A percentile compares a stretch with the other conserved stretches of the same genome.
These are phyloP conservation scores for Penicillium sp. DNA, from an alignment of 2,329 filamentous ascomycete species.

Conservation along the genomic window DNA sequence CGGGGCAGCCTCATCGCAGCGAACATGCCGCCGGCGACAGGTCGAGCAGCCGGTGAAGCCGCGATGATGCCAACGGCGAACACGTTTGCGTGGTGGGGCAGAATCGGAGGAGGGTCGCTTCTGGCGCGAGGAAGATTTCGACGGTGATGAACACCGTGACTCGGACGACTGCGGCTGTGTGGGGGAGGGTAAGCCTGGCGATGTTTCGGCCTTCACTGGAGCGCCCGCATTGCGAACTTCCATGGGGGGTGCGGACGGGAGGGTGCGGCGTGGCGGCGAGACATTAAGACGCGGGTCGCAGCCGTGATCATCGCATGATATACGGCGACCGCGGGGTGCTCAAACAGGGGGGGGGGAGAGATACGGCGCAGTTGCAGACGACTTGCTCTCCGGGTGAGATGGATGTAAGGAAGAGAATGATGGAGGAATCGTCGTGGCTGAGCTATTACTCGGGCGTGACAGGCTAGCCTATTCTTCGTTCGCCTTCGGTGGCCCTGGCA, in stretches of 20 bases:
- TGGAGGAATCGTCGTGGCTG: no score
- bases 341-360: neutral
- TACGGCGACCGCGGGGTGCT: neutral
- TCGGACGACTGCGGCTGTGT: conserved; percentile 1
- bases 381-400: no score
- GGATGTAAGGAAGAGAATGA: no score
- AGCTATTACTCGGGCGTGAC: no score
- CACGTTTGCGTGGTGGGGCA: conserved; percentile 27
- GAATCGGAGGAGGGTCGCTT: neutral
- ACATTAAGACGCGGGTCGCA: conserved; percentile 20
- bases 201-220: conserved; percentile 9
- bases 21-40: conserved; percentile 37
- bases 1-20: conserved; percentile 33
- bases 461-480: no score
- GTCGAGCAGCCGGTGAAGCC: conserved; percentile 39
- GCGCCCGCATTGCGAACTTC: conserved; percentile 23
- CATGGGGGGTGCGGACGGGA: conserved; percentile 17
- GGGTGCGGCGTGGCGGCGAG: conserved; percentile 12
- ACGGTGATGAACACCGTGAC: neutral
- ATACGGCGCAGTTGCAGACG: neutral
- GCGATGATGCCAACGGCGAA: conserved; percentile 38
- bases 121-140: neutral
- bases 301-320: conserved; percentile 2
- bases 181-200: conserved; percentile 4
- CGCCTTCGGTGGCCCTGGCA: no score